Conservation (phyloP, 1,284 basidiomycete species). For the Microbotryomycetes sp. region DNA sequence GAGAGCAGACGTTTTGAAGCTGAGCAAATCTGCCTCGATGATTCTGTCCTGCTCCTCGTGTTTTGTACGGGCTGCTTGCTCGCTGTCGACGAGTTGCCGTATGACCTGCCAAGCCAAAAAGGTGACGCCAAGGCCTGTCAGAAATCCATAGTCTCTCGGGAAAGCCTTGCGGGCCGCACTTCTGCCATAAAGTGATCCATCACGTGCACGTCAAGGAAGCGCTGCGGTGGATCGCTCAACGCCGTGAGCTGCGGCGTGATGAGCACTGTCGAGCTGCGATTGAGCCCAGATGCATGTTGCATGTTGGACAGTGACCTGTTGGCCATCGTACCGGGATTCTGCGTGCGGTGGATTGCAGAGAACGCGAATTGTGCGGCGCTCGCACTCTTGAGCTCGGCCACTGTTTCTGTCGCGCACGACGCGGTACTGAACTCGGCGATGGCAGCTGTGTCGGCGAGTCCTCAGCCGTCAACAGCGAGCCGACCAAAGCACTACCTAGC, state of each 20-base stretch:
- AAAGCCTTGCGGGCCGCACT: too few relatives aligned
- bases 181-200: constrained; percentile 29
- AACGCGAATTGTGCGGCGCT: too few relatives aligned
- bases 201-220: constrained; percentile 26
- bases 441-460: background rate
- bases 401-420: background rate
- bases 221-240: constrained; percentile 21
- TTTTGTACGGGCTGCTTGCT: constrained; percentile 35
- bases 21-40: constrained; percentile 15
- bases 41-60: constrained; percentile 11
- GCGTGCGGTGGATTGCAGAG: background rate
- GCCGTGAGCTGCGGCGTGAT: constrained; percentile 19
- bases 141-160: too few relatives aligned
- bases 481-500: background rate
- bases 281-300: background rate
- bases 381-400: too few relatives aligned
- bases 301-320: background rate
- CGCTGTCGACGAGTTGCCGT: constrained; percentile 47
- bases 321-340: background rate
- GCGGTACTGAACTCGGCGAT: background rate
- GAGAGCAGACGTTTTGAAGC: background rate
- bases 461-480: background rate
- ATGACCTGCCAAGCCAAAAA: constrained; percentile 52
- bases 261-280: constrained; percentile 27
- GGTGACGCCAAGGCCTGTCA: too few relatives aligned